Evolutionary conservation across 768 basidiomycete species (phyloP).

Genomic region (Xanthoconium stramineum): DNA sequence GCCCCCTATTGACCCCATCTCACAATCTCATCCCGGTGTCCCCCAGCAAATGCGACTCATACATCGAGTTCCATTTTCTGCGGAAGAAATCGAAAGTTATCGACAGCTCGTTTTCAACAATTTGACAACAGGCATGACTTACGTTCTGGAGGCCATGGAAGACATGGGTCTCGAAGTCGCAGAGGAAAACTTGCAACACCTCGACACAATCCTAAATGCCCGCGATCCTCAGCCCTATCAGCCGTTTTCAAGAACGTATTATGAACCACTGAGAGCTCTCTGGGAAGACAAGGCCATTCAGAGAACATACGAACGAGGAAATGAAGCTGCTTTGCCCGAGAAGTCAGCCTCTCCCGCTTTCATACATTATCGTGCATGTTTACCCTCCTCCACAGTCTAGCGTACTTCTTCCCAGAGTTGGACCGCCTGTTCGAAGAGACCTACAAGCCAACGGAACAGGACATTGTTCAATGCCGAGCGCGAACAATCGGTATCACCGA

Average conservation of each 20-base stretch:
- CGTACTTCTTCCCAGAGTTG: constrained; percentile 76
- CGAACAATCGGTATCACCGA: constrained; percentile 91
- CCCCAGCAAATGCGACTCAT: constrained; percentile 94
- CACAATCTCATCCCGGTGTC: background rate
- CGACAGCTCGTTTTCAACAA: constrained; percentile 94
- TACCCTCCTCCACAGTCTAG: constrained; percentile 40
- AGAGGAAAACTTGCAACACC: constrained; percentile 53
- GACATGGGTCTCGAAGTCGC: constrained; percentile 78
- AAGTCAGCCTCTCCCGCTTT: constrained; percentile 50
- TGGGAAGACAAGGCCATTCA: constrained; percentile 80
- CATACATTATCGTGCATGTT: background rate
- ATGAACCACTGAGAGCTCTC: constrained; percentile 61
- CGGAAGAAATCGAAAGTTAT: constrained; percentile 81
- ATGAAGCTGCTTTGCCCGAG: constrained; percentile 90
- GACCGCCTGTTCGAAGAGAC: constrained; percentile 73
- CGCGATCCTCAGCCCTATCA: constrained; percentile 77
- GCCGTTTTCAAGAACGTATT: constrained; percentile 67
- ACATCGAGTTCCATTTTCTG: constrained; percentile 79
- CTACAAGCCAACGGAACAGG: constrained; percentile 78
- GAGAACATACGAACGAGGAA: constrained; percentile 74
- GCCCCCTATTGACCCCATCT: background rate
- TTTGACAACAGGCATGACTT: constrained; percentile 79
- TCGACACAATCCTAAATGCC: constrained; percentile 64
- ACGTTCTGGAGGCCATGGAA: constrained; percentile 84
- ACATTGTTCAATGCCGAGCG: constrained; percentile 82